Evolutionary conservation across 208 protist species (phyloP), one percentile per base, ranked within the genome.

Genomic region (Hexamita inflata): DNA sequence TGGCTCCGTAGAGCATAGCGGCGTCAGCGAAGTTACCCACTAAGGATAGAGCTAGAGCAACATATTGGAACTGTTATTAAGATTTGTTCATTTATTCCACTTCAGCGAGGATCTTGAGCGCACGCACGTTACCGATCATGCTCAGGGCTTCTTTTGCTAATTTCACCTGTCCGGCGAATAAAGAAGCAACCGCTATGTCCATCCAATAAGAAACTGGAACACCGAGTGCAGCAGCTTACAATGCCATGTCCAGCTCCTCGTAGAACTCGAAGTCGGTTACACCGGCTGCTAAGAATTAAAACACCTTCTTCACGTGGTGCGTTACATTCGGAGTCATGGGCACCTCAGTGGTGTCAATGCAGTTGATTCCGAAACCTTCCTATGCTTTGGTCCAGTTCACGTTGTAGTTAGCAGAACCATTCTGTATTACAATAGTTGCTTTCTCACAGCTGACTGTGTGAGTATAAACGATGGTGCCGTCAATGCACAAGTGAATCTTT

Each of bases 1-100:
- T 30, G 26, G 64, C 64, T 9, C 19, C 64, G 64, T 45, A 70
- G 40, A 70, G 64, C n/a, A 70, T n/a, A 34, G 11, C n/a, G 11
- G 64, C 64, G 30, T 70, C 64, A 4, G 9, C 2, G 38, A 70
- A 70, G 38, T 70, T 7, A 34, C 38, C 38, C 9, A 7, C 15
- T 4, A 70, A 15, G 38, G 19, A 28, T 9, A 70, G 64, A 7
- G 64, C 64, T 4, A 70, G 38, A 4, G 64, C 64, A 9, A 38
- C n/a, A n/a, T 42, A 34, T n/a, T 42, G n/a, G 38, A 70, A n/a
- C 13, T 62, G 4, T 4, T 7, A 4, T 7, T 15, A 4, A 24
- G 4, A 28, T 15, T 7, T 11, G 28, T 11, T 15, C 19, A 24
- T 15, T 35, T 38, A 19, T 19, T 2, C 28, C 11, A 70, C n/a